Percentiles rank a stretch among this genome's conserved stretches.
Evolutionary conservation across 176 grass and related monocot species (phyloP).

Genomic region (Miscanthus lutarioriparius): DNA sequence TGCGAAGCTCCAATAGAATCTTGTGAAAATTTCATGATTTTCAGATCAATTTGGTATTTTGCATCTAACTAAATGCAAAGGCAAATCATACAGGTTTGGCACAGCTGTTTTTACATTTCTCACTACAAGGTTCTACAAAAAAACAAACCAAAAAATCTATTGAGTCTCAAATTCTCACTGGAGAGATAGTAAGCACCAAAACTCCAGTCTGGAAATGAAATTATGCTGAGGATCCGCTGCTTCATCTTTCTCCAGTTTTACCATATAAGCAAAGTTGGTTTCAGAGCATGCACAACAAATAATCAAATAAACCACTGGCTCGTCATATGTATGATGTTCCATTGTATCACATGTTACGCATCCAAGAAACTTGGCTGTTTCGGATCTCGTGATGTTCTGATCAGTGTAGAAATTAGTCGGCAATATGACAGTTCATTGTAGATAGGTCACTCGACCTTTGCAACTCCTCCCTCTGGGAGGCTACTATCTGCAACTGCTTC

Average conservation of each 20-base stretch:
- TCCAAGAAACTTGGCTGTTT: constrained; percentile 10
- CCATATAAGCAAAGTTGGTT: not conserved
- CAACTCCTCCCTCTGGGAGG: constrained; percentile 51
- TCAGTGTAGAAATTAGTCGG: constrained; percentile 5
- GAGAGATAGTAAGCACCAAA: not conserved
- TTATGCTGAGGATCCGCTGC: not conserved
- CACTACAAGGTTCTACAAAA: not conserved
- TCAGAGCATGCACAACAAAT: not conserved
- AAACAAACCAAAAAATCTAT: not conserved
- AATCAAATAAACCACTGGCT: not conserved
- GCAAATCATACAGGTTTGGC: not conserved
- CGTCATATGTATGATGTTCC: constrained; percentile 9
- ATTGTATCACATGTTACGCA: not conserved
- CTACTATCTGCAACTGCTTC: constrained; percentile 58
- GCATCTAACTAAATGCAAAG: not conserved
- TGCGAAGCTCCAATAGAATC: not conserved
- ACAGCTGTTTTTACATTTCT: not conserved
- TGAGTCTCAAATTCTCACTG: not conserved
- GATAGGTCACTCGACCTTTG: constrained; percentile 51
- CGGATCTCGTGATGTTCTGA: constrained; percentile 3
- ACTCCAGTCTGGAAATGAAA: constrained; percentile 8
- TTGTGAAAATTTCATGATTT: not conserved
- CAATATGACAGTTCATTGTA: not conserved
- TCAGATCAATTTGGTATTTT: not conserved
- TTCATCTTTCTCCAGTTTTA: not conserved